Base-by-base conservation (phyloP, 768 basidiomycete species). In the Mycena metata region DNA sequence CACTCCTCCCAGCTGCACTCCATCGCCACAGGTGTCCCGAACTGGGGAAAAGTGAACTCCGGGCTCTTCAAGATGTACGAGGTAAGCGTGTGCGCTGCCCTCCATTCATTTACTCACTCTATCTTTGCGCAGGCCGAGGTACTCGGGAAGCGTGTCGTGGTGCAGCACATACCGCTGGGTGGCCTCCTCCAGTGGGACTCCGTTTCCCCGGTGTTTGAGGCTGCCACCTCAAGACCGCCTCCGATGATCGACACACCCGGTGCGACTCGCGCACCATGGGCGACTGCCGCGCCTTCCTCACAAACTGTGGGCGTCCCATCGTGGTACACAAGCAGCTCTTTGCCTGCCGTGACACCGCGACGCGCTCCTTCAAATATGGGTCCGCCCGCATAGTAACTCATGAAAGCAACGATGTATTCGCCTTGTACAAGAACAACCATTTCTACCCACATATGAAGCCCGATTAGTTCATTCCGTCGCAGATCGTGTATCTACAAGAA, bases 21-120 rank as follows among this genome's bases (percentile, higher is more conserved):
- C 59, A 95, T 98, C 64, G 95, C 96, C 10, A 86, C 87, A 1
- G 91, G 92, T n/a, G 95, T 97, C 19, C 89, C 90, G n/a, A 90
- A 86, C 70, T 99, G 95, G 95, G 83, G 81, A 51, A 99, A 98
- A 80, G 95, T 96, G 42, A 93, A 96, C 79, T 86, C 87, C 41
- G 96, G 98, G 9, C 77, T 99, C 63, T 89, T 95, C 78, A 98
- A 97, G 82, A 98, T 99, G 97, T 99, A 97, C 77, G 89, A 95
- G 83, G 93, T 66, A 46, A 15, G 49, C 13, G 10, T 8, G 19
- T 89, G 74, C 76, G 85, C 42, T 35, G 55, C 42, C 4, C 16
- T 39, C 6, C 17, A 46, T 15, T 19, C 57, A 52, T 2, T n/a
- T 42, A 60, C 68, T 60, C 13, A 66, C 33, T 26, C 17, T 45